phyloP scores from a whole-genome alignment of 164 flowering plant species.

The Dillenia suffruticosa region DNA sequence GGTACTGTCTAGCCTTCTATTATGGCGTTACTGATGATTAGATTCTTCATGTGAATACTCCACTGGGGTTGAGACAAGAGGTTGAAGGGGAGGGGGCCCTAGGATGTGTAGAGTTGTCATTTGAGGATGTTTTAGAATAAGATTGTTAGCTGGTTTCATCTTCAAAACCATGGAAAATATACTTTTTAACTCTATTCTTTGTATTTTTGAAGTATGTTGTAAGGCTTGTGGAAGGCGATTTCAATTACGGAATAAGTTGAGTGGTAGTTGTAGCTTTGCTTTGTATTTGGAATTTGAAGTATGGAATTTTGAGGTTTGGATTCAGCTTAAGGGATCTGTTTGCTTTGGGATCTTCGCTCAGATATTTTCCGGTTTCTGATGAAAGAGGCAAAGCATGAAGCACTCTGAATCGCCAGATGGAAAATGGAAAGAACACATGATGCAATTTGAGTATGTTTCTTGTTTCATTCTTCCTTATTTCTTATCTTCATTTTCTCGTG shows the following conservation, averaged over 20 bases:
- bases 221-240: no score
- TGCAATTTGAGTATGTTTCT: no score
- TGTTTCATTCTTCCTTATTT: no score
- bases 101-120: background rate
- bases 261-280: background rate
- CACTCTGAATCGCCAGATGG: background rate
- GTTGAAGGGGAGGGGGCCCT: background rate
- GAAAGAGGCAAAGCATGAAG: slow-evolving; percentile 1
- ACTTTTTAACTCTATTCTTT: background rate
- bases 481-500: no score
- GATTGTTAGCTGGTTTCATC: background rate
- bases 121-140: background rate
- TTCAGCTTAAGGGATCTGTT: background rate
- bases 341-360: background rate
- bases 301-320: background rate
- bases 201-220: background rate
- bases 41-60: background rate
- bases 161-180: background rate
- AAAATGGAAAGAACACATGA: background rate
- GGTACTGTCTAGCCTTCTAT: slow-evolving; percentile 3
- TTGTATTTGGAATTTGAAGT: background rate
- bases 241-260: background rate
- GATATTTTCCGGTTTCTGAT: background rate
- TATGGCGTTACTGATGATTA: background rate
- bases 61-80: no score